phyloP scores from a whole-genome alignment of 2,329 filamentous ascomycete species.

The Aspergillus chevalieri region DNA sequence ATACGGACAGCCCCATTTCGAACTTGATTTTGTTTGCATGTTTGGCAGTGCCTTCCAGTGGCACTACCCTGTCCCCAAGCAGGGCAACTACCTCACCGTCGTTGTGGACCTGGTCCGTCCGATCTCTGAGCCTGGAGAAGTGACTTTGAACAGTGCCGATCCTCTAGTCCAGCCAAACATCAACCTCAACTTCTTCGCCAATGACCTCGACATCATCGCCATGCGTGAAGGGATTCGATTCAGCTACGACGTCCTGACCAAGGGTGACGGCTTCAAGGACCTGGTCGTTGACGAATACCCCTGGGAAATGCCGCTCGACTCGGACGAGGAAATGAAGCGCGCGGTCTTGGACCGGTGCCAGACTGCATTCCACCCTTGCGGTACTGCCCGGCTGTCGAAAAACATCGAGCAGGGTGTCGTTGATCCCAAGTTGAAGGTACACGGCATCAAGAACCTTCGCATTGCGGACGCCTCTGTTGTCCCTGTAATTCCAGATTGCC shows the following conservation, averaged over 20 bases:
- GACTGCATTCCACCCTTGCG: neutral
- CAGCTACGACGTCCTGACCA: constrained; percentile 47
- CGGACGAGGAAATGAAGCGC: neutral
- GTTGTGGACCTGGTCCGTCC: constrained; percentile 45
- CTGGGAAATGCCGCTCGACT: neutral
- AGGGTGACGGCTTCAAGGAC: constrained; percentile 47
- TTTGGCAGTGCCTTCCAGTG: constrained; percentile 47
- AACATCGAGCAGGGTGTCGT: neutral
- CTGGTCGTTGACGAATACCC: constrained; percentile 35
- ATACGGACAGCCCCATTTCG: constrained; percentile 37
- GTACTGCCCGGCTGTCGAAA: neutral
- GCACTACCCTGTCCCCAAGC: constrained; percentile 34
- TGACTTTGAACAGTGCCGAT: constrained; percentile 32
- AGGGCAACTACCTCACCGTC: constrained; percentile 49
- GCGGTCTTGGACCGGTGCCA: neutral
- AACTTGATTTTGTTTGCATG: constrained; percentile 55
- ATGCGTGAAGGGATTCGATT: constrained; percentile 53
- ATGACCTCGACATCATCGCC: constrained; percentile 47
- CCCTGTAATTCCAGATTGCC: neutral
- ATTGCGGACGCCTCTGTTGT: neutral
- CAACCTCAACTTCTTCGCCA: constrained; percentile 41
- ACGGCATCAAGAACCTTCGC: neutral
- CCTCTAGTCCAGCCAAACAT: constrained; percentile 30
- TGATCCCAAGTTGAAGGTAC: neutral
- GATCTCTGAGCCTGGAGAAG: constrained; percentile 37